phyloP scores from a whole-genome alignment of 805 yeast genomes.

The Cyberlindnera galapagoensis region DNA sequence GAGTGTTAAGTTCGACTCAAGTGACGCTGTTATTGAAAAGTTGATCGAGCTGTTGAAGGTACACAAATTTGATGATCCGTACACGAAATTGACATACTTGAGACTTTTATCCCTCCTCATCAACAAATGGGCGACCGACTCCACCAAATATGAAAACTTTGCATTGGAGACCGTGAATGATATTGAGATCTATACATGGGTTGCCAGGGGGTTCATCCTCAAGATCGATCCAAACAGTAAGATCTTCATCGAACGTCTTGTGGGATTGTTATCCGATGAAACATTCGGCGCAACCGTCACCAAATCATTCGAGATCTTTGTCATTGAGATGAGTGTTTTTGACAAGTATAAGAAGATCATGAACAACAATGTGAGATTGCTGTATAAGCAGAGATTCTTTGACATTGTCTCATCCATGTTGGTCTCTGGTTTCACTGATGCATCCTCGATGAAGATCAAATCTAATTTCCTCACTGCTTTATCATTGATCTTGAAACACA shows the following conservation, averaged over 20 bases:
- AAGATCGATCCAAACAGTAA: constrained; percentile 40
- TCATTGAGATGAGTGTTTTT: constrained; percentile 61
- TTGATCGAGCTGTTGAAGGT: constrained; percentile 9
- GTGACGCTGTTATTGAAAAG: constrained; percentile 9
- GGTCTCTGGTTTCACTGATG: constrained; percentile 37
- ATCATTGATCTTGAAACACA: constrained; percentile 58
- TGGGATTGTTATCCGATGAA: constrained; percentile 29
- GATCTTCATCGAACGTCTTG: constrained; percentile 27
- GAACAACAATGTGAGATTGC: constrained; percentile 53
- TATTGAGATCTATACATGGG: constrained; percentile 62
- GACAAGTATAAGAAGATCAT: constrained; percentile 37
- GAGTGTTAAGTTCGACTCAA: constrained; percentile 22
- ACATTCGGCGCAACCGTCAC: constrained; percentile 32
- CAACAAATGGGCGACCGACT: constrained; percentile 43
- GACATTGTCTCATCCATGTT: constrained; percentile 51
- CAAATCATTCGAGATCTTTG: constrained; percentile 53
- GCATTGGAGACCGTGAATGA: constrained; percentile 16
- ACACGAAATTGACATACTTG: constrained; percentile 44
- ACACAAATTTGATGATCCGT: constrained; percentile 9
- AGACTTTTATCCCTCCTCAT: constrained; percentile 47
- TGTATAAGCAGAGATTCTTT: constrained; percentile 80
- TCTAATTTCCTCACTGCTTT: constrained; percentile 59
- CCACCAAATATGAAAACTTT: constrained; percentile 1
- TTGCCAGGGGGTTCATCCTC: constrained; percentile 61
- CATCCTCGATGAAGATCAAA: constrained; percentile 25